These are phyloP conservation scores for Corynascus novoguineensis DNA, from an alignment of 495 filamentous ascomycete species.

Conservation along the genomic window DNA sequence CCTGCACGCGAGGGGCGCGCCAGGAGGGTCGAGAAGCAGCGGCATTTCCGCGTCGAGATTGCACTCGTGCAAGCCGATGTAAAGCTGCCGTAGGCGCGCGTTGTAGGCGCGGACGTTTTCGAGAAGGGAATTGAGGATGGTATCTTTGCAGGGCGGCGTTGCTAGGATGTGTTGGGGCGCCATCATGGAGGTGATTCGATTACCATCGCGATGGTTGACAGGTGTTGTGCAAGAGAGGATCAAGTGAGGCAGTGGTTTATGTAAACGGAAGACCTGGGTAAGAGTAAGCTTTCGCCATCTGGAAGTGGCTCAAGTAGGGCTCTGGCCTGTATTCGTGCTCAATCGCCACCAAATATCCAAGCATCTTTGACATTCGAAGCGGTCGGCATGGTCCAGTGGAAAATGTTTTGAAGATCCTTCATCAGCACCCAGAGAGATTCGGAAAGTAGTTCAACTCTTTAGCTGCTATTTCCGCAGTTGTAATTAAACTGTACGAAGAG, in stretches of 20 bases:
- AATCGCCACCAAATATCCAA: too few relatives aligned
- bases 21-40: constrained; percentile 22
- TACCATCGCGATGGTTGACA: not conserved
- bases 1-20: constrained; percentile 21
- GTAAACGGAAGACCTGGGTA: not conserved
- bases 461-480: too few relatives aligned
- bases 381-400: too few relatives aligned
- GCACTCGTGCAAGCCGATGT: not conserved
- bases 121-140: not conserved
- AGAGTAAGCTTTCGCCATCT: too few relatives aligned
- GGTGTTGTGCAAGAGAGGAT: not conserved
- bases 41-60: constrained; percentile 19
- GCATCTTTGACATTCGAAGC: too few relatives aligned
- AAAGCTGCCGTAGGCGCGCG: not conserved
- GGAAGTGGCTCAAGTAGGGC: too few relatives aligned
- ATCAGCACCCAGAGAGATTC: too few relatives aligned
- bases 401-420: too few relatives aligned
- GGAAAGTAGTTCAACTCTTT: too few relatives aligned
- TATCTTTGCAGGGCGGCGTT: not conserved
- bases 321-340: too few relatives aligned
- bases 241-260: not conserved
- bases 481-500: too few relatives aligned
- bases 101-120: not conserved
- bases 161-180: not conserved
- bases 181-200: not conserved